Evolutionary conservation across 1,139 yeast genomes (phyloP), one percentile per base, ranked within the genome.

Genomic region (Nadsonia commutata): DNA sequence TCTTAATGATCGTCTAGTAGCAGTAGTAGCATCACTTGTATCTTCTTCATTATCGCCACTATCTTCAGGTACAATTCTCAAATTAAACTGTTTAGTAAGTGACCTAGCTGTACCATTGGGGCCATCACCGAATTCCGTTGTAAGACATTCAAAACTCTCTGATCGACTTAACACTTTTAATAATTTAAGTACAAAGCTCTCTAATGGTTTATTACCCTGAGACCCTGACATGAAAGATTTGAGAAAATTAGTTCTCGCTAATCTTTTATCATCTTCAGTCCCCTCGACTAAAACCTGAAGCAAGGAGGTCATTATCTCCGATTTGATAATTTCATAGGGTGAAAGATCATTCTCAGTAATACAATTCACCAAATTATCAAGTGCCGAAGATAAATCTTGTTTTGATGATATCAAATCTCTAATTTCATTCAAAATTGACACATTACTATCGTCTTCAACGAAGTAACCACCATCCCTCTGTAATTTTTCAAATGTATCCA

Each of bases 21-120:
- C 23, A 6, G 16, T 27, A 9, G 9, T 27, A 13, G 33, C 3
- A 20, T 23, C 37, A 19, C 40, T 42, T 16, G 51, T 49, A 6
- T 48, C 42, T 9, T 53, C 56, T 7, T 57, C 64, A n/a, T 59
- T 59, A 2, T 58, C 58, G 7, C 51, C 51, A 38, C 49, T 51
- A 3, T 48, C 50, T 22, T 27, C 33, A 4, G 33, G 33, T 27
- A 27, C 33, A 9, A 27, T 27, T 27, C 33, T 27, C n/a, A 27
- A 13, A 38, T 48, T 48, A 31, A 49, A 48, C 19, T 46, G 47
- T 16, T 43, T 46, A 2, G 59, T 57, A 8, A 27, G 33, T 11
- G 33, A 27, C n/a, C 33, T 7, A 6, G 33, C 33, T 6, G 33
- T 9, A 27, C 33, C n/a, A 27, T 27, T 27, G 4, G 33, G 33